Conservation (phyloP, 768 basidiomycete species). For the Tricholoma terreum region DNA sequence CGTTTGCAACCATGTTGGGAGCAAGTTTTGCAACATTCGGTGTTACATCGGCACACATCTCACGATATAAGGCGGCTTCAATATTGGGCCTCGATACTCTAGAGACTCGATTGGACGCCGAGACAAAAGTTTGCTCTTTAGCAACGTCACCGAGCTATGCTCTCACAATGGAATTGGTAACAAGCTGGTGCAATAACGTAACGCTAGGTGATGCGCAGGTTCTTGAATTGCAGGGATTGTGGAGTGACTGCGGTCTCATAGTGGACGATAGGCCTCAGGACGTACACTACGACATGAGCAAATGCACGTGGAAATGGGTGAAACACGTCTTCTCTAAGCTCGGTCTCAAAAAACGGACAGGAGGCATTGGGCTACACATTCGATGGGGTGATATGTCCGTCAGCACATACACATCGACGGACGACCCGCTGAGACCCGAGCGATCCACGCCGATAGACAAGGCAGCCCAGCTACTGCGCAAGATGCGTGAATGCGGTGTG, state of each 20-base stretch:
- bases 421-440: not conserved
- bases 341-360: not conserved
- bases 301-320: constrained; percentile 3
- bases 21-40: not conserved
- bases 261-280: constrained; percentile 3
- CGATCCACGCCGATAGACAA: constrained; percentile 1
- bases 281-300: constrained; percentile 1
- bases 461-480: constrained; percentile 1
- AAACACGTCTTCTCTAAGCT: not conserved
- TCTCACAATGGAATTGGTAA: not conserved
- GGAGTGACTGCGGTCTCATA: not conserved
- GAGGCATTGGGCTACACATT: constrained; percentile 1
- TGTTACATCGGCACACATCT: not conserved
- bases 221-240: not conserved
- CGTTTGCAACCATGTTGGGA: not conserved
- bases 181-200: constrained; percentile 3
- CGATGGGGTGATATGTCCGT: constrained; percentile 1
- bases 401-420: not conserved
- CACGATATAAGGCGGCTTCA: not conserved
- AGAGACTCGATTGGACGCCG: not conserved
- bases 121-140: not conserved
- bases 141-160: not conserved
- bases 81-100: not conserved
- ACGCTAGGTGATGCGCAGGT: not conserved
- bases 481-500: not conserved